Base-by-base conservation (phyloP, 139 green algal species). In the Haematococcus sp. region DNA sequence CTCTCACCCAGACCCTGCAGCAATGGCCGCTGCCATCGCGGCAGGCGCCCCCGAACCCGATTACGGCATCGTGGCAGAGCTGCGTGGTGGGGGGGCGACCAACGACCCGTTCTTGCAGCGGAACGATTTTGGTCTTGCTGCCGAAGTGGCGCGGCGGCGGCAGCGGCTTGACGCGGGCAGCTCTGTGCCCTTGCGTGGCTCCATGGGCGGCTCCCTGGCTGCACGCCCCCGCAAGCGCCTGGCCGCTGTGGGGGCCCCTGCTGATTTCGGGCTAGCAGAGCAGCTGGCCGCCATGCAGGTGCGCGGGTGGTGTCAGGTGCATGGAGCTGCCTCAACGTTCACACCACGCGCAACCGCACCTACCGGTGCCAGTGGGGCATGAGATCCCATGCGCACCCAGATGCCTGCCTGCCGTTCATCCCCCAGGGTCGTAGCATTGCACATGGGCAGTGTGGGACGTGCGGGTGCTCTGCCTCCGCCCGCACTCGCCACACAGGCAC, bases 61-160 rank as follows among this genome's bases (percentile, higher is more conserved):
- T 40, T 84, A 84, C 23, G 78, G 78, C 4, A 40, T 84, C 5
- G 78, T 84, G 11, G 73, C 73, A 1, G 78, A 84, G 68, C 73
- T 84, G 28, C 70, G 63, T 11, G 40, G 40, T 17, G 59, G 71
- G 52, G 23, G 46, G 0, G 66, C 22, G 25, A 23, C 55, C 22
- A 44, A 43, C 2, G 71, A 83, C 52, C 63, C 64, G n/a, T 63
- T 70, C 19, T 35, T 33, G 2, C 28, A 51, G 31, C 33, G 56
- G 11, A 43, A n/a, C 25, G 70, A 70, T 13, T 84, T 68, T 54
- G 78, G 78, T 17, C 63, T 84, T 61, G 78, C 43, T 30, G 78
- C 78, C 4, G 78, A 84, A 54, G 73, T 80, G 23, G 73, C 32
- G 5, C 17, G 61, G 61, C 20, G 52, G 52, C 52, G 52, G 52